phyloP scores from a whole-genome alignment of 2,329 filamentous ascomycete species.

The Epichloe gansuensis region DNA sequence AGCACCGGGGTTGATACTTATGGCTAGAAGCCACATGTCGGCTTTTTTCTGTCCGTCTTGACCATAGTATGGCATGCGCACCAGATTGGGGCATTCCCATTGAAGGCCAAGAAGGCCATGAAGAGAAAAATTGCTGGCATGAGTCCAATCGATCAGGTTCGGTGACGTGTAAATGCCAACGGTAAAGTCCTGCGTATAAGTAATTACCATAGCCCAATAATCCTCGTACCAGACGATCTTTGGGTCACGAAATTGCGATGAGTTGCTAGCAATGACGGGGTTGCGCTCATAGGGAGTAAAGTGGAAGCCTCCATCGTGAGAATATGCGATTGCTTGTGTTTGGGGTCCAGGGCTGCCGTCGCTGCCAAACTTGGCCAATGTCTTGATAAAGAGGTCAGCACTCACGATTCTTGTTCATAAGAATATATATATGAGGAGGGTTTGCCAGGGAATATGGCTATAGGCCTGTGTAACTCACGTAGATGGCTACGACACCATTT shows the following conservation, averaged over 20 bases:
- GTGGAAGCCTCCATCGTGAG: conserved; percentile 45
- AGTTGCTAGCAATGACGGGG: conserved; percentile 43
- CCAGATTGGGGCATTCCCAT: conserved; percentile 52
- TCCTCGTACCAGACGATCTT: conserved; percentile 47
- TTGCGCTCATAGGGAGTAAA: conserved; percentile 48
- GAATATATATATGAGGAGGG: too few relatives aligned
- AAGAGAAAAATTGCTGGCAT: conserved; percentile 38
- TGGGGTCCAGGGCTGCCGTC: conserved; percentile 18
- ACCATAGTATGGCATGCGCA: conserved; percentile 35
- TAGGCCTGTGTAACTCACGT: conserved; percentile 12
- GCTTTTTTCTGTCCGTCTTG: conserved; percentile 14
- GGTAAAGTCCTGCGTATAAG: conserved; percentile 37
- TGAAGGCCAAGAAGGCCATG: conserved; percentile 39
- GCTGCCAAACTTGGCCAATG: conserved; percentile 7
- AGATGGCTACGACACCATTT: conserved; percentile 46
- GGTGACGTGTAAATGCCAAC: conserved; percentile 50
- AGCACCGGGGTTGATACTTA: conserved; percentile 45
- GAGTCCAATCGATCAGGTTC: conserved; percentile 44
- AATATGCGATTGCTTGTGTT: conserved; percentile 49
- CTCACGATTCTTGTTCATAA: not conserved
- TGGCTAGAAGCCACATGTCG: conserved; percentile 28
- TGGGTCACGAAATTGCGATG: conserved; percentile 50
- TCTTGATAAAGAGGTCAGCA: conserved; percentile 10
- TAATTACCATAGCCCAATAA: conserved; percentile 45
- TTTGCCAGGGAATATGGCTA: not conserved